Base-by-base conservation (phyloP, 768 basidiomycete genomes). In the Daedaleopsis sinensis region DNA sequence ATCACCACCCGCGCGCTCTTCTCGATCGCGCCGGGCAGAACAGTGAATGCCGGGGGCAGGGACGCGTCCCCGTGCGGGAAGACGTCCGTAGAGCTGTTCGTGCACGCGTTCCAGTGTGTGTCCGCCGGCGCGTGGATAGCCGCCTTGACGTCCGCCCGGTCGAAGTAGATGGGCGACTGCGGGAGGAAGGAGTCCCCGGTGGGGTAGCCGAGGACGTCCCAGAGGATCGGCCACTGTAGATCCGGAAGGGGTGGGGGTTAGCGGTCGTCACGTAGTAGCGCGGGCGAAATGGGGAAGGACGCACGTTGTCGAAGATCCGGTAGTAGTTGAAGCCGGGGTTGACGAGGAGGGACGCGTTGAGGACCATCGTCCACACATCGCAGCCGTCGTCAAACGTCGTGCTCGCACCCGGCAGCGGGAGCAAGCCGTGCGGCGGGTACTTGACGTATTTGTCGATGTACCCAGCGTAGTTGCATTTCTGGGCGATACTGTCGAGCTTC, bases 141-240 rank as follows among this genome's bases (percentile, higher is more conserved):
- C 43, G 68, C 66, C 74, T 90, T 88, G 55, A 93, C 89, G 37
- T 91, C 87, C 6, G 67, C 67, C 44, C 84, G 80, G 72, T 90
- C 80, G 68, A 92, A 92, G 74, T 91, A 92, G 43, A 91, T 58
- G 1, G 89, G 89, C 0, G 82, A 69, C 66, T 90, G 89, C 5
- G 68, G 77, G 3, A 48, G 38, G 73, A 72, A 71, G 23, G 67
- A 66, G 19, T 67, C 72, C 4, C 27, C 27, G 4, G 27, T 32
- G 84, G 90, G 89, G 80, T 88, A 91, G n/a, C 89, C 90, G 35
- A 91, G 85, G 6, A 91, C 89, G 62, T 91, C 90, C 90, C 88
- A 91, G 12, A 88, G 75, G 44, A 88, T 78, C 0, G 89, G 90
- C 72, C 77, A 90, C 64, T 78, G 46, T 7, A 7, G 27, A 7